Conservation (phyloP, 2,329 filamentous ascomycete genomes). For the Ophiostoma fasciatum region DNA sequence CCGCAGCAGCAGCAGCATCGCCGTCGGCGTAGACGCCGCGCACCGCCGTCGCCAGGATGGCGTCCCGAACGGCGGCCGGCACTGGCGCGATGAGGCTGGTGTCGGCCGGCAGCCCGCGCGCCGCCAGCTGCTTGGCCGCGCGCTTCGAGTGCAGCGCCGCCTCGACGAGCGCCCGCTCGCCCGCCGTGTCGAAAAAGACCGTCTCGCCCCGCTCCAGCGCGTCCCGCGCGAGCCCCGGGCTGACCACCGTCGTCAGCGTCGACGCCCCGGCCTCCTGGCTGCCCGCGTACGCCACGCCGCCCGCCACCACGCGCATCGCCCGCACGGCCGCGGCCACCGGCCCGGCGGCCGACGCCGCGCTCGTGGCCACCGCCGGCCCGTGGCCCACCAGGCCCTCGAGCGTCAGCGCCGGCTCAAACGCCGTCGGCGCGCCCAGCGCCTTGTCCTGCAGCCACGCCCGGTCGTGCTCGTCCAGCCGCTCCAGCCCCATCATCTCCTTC, state of each 20-base stretch:
- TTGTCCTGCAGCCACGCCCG: conserved; percentile 13
- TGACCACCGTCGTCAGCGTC: neutral
- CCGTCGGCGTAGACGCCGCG: conserved; percentile 23
- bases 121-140: neutral
- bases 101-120: neutral
- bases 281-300: conserved; percentile 20
- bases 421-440: conserved; percentile 17
- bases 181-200: conserved; percentile 22
- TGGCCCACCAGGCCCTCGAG: conserved; percentile 21
- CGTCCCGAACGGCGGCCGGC: conserved; percentile 14
- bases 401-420: conserved; percentile 21
- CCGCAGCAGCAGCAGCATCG: conserved; percentile 17
- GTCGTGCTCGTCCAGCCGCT: conserved; percentile 11
- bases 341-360: conserved; percentile 16
- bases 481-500: conserved; percentile 5
- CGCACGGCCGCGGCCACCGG: conserved; percentile 21
- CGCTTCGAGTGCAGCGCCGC: conserved; percentile 5
- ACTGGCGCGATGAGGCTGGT: conserved; percentile 9
- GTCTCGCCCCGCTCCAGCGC: conserved; percentile 9
- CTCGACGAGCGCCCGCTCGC: conserved; percentile 13
- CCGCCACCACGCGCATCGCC: conserved; percentile 24
- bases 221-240: conserved; percentile 15
- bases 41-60: conserved; percentile 22
- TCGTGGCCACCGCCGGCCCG: conserved; percentile 23
- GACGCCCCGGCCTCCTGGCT: conserved; percentile 6